Evolutionary conservation across 495 filamentous ascomycete genomes (phyloP), one percentile per base, ranked within the genome.

Genomic region (Lepidopterella palustris): DNA sequence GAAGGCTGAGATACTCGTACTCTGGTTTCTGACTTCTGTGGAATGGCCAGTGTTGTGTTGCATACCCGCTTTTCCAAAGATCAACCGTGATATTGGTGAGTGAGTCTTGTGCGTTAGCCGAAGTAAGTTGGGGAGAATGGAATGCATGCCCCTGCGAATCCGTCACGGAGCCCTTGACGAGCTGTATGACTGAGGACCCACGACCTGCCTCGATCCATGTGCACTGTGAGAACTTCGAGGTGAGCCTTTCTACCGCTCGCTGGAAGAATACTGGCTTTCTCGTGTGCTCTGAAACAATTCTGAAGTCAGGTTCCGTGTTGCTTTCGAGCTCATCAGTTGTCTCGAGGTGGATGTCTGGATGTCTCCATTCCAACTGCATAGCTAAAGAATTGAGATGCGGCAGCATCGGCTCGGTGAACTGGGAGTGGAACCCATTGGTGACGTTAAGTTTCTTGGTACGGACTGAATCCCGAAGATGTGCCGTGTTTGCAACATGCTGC

Each of bases 381-480:
- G 25, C 29, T 9, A 40, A 35, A 55, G 2, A 1, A 5, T 1
- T 21, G 3, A 55, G 53, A 55, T 55, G 53, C 1, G 29, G 29
- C 15, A 40, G 27, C n/a, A 58, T 25, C 1, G 39, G 55, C 4
- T 58, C 55, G 10, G 39, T 45, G 15, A 56, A 45, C 6, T 21
- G 15, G 25, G 49, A 59, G 24, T 59, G 57, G 26, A 59, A 59
- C 2, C 29, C 49, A 23, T 59, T 20, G 2, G 57, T 32, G 2
- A 59, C 57, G 13, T 59, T 53, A 5, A 59, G 57, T 20, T n/a
- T n/a, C 48, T 59, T 59, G 3, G 3, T 4, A 4, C 35, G 3
- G 3, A 42, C 10, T 4, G 20, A 56, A 3, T 26, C 5, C 23
- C n/a, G 6, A 15, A 53, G 49, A 53, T 5, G 15, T 26, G 49